phyloP scores from a whole-genome alignment of 192 early-diverging fungal genomes.

The Obelidium mucronatum region DNA sequence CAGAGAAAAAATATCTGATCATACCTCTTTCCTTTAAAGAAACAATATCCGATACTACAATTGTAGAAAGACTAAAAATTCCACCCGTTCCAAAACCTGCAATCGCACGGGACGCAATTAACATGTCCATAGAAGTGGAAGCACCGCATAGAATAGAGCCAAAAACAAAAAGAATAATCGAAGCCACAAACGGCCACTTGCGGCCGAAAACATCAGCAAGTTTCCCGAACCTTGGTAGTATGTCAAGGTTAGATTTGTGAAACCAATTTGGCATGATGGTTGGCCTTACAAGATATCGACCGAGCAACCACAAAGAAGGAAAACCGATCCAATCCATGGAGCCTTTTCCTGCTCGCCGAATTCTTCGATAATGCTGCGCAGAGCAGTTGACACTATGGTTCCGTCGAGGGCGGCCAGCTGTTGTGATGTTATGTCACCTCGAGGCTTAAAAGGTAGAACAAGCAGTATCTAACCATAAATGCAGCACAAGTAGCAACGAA shows the following conservation, averaged over 20 bases:
- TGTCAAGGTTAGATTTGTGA: too few species aligned
- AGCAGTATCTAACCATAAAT: not conserved
- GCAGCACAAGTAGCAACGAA: not conserved
- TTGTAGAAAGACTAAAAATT: not conserved
- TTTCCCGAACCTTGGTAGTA: conserved; percentile 33
- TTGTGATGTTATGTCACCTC: not conserved
- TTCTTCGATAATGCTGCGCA: conserved; percentile 72
- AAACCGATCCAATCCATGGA: conserved; percentile 80
- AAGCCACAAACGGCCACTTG: conserved; percentile 63
- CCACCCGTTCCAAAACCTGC: conserved; percentile 71
- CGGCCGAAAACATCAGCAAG: conserved; percentile 35
- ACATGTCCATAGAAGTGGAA: conserved; percentile 56
- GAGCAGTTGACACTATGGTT: conserved; percentile 76
- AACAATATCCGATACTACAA: conserved; percentile 19
- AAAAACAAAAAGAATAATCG: conserved; percentile 74
- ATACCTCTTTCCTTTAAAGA: conserved; percentile 64
- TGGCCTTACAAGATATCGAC: not conserved
- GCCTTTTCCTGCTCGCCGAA: conserved; percentile 60
- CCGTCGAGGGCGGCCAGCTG: conserved; percentile 63
- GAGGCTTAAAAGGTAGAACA: not conserved
- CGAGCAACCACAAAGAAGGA: conserved; percentile 18
- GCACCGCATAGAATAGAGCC: conserved; percentile 75
- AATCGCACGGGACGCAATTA: conserved; percentile 77
- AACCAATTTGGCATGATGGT: too few species aligned
- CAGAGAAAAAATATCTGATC: not conserved